A percentile compares a stretch with the other conserved stretches of the same genome.
phyloP scores from a whole-genome alignment of 208 protist genomes.

The Trichomonas vaginalis region DNA sequence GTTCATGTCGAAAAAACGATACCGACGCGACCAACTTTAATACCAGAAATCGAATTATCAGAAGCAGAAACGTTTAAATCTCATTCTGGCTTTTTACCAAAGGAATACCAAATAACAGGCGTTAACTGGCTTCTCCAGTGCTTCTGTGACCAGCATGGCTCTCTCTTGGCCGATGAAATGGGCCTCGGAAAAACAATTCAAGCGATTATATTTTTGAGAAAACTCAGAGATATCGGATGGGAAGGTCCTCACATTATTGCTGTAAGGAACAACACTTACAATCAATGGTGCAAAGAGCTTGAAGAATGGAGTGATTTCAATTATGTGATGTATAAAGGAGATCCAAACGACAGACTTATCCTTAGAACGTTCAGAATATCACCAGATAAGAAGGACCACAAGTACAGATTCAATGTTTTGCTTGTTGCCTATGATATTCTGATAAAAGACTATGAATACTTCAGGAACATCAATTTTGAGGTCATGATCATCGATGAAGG shows the following conservation, averaged over 20 bases:
- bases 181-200: constrained; percentile 27
- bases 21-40: neutral
- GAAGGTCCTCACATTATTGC: neutral
- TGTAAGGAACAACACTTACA: neutral
- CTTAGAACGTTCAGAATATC: neutral
- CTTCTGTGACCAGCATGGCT: constrained; percentile 72
- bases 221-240: neutral
- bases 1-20: neutral
- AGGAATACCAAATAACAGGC: constrained; percentile 1
- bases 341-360: neutral
- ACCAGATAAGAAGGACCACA: neutral
- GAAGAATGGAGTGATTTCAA: constrained; percentile 12
- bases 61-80: neutral
- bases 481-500: constrained; percentile 18
- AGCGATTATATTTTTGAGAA: neutral
- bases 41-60: neutral
- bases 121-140: constrained; percentile 79
- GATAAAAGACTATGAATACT: neutral
- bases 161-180: constrained; percentile 94
- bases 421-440: neutral
- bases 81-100: neutral
- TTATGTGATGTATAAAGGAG: constrained; percentile 13
- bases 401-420: constrained; percentile 8
- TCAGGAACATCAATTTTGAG: constrained; percentile 39
- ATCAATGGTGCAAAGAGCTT: neutral